These are phyloP conservation scores for Fusarium ramigenum DNA, from an alignment of 2,329 filamentous ascomycete genomes.

Conservation along the genomic window DNA sequence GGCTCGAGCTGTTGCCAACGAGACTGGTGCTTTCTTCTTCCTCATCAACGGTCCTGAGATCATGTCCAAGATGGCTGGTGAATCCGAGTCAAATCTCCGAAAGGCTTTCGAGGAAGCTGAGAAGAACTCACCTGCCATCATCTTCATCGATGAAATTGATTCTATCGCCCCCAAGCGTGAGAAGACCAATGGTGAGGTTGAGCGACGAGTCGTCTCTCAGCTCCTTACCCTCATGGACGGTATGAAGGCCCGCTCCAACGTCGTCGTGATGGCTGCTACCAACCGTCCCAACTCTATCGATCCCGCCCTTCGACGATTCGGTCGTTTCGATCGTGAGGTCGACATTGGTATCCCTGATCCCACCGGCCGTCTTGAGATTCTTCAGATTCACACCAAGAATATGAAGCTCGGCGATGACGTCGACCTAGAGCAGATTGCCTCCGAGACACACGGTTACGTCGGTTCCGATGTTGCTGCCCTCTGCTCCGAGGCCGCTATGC, in stretches of 20 bases:
- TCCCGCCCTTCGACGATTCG: slow-evolving; percentile 95
- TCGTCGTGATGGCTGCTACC: slow-evolving; percentile 98
- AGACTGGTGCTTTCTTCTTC: slow-evolving; percentile 99
- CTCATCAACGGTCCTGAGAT: slow-evolving; percentile 99
- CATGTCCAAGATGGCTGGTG: slow-evolving; percentile 99
- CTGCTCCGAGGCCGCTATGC: slow-evolving; percentile 99
- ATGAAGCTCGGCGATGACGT: slow-evolving; percentile 99
- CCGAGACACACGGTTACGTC: slow-evolving; percentile 98
- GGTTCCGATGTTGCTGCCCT: slow-evolving; percentile 98
- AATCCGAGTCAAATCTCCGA: slow-evolving; percentile 96
- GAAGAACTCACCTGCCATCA: slow-evolving; percentile 99
- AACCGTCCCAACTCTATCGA: slow-evolving; percentile 99
- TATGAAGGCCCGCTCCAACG: slow-evolving; percentile 99
- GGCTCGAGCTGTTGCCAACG: slow-evolving; percentile 98
- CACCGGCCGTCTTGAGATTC: slow-evolving; percentile 97
- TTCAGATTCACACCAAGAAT: slow-evolving; percentile 99
- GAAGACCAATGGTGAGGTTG: slow-evolving; percentile 99
- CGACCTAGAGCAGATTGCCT: slow-evolving; percentile 93
- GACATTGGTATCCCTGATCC: slow-evolving; percentile 98
- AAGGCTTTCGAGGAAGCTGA: slow-evolving; percentile 99
- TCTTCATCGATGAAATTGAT: slow-evolving; percentile 99
- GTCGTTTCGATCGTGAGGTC: slow-evolving; percentile 98
- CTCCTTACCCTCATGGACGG: slow-evolving; percentile 98
- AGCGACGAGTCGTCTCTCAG: slow-evolving; percentile 98
- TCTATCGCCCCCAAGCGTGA: slow-evolving; percentile 99